phyloP scores from a whole-genome alignment of 805 yeast species.

The Saccharomyces paradoxus region DNA sequence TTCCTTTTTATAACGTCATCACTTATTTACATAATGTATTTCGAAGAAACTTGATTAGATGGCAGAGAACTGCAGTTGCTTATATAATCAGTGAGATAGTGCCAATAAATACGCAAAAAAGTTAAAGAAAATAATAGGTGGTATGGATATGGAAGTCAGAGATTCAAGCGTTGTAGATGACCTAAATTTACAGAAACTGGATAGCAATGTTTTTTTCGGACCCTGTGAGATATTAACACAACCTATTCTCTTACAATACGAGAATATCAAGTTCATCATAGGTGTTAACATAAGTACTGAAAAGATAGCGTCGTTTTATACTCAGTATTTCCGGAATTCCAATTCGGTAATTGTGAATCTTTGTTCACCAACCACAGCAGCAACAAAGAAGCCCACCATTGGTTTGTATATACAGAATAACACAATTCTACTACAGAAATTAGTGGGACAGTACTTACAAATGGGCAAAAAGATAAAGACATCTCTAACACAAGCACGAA shows the following conservation, averaged over 20 bases:
- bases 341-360: slow-evolving; percentile 27
- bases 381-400: slow-evolving; percentile 2
- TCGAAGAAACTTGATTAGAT: neutral
- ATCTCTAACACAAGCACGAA: neutral
- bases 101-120: neutral
- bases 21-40: neutral
- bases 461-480: neutral
- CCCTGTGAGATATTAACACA: slow-evolving; percentile 37
- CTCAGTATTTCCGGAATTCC: slow-evolving; percentile 16
- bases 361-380: slow-evolving; percentile 18
- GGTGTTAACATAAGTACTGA: slow-evolving; percentile 28
- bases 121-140: neutral
- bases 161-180: neutral
- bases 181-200: slow-evolving; percentile 33
- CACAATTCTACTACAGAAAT: slow-evolving; percentile 9
- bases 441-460: slow-evolving; percentile 2
- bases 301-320: slow-evolving; percentile 22
- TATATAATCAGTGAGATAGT: neutral
- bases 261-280: slow-evolving; percentile 33
- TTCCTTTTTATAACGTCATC: neutral
- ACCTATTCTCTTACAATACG: slow-evolving; percentile 27
- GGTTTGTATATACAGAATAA: slow-evolving; percentile 22
- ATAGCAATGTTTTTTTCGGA: slow-evolving; percentile 38
- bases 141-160: neutral
- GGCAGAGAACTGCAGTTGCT: neutral